Evolutionary conservation across 2,329 filamentous ascomycete species (phyloP), one percentile per base, ranked within the genome.

Genomic region (Alternaria gaisen): DNA sequence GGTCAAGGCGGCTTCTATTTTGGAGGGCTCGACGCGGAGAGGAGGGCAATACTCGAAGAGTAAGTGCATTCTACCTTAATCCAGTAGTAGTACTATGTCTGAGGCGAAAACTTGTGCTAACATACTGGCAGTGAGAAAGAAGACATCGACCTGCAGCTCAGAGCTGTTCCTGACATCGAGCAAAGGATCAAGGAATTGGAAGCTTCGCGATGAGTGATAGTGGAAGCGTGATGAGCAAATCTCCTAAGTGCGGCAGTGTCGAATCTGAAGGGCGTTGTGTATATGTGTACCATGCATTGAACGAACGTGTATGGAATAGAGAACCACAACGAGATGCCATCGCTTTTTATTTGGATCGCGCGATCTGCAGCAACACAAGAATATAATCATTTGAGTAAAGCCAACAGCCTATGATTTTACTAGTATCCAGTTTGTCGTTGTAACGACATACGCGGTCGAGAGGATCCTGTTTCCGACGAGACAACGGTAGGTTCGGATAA

Each of bases 1-100:
- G 95, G 95, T 0, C 92, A 97, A 79, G 95, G 95, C 0, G 85
- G 93, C 52, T 97, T 92, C 72, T 88, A 97, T 36, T 99, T 99
- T 74, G 96, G 93, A 0, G 87, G 87, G 58, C 82, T 99, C 51
- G 95, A 99, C 79, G 94, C 94, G 18, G 94, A 97, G 71, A 89
- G 86, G 77, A 85, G 95, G 62, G 79, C 98, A 78, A 86, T 88
- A 79, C 83, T 99, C 51, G 95, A 99, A 83, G 95, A 99, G 85
- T 87, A 80, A 79, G 84, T 80, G 16, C 10, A 47, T 24, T 53
- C 3, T 22, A 24, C 53, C 10, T 22, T 42, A 20, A 3, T 6
- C 11, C 5, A 3, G 22, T 26, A 26, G 8, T 50, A 30, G 20
- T 38, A 24, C n/a, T 42, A 3, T 14, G 12, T 26, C 20, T 34